phyloP scores from a whole-genome alignment of 2,329 filamentous ascomycete genomes.

The Xylariaceae sp. region DNA sequence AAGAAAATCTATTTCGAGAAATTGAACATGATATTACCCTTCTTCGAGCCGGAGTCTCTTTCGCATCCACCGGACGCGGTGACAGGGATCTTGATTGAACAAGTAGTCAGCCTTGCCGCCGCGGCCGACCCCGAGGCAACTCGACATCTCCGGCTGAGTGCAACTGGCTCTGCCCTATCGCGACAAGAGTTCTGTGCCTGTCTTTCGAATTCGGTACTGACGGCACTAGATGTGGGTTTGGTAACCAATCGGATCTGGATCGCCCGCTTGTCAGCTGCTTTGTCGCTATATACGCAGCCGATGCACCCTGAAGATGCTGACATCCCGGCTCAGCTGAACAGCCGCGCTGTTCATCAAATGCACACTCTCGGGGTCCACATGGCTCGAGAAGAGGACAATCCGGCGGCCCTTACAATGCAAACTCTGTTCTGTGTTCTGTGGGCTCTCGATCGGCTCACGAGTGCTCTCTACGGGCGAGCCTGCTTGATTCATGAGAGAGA shows the following conservation, averaged over 20 bases:
- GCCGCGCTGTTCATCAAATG: slow-evolving; percentile 53
- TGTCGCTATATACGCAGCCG: slow-evolving; percentile 59
- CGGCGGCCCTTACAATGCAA: slow-evolving; percentile 39
- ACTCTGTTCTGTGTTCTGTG: slow-evolving; percentile 55
- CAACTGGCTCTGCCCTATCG: slow-evolving; percentile 36
- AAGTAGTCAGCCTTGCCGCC: slow-evolving; percentile 53
- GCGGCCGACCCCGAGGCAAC: slow-evolving; percentile 45
- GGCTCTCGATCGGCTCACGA: slow-evolving; percentile 58
- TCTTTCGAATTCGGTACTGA: slow-evolving; percentile 45
- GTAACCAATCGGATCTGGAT: slow-evolving; percentile 52
- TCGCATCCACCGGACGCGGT: slow-evolving; percentile 26
- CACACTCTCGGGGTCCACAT: slow-evolving; percentile 56
- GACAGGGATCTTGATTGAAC: slow-evolving; percentile 42
- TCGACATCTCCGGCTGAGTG: slow-evolving; percentile 42
- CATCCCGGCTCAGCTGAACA: slow-evolving; percentile 49
- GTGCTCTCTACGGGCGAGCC: slow-evolving; percentile 57
- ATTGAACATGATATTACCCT: slow-evolving; percentile 52
- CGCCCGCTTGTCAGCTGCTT: slow-evolving; percentile 49
- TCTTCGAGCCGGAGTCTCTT: slow-evolving; percentile 37
- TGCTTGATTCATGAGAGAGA: slow-evolving; percentile 59
- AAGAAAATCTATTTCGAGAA: slow-evolving; percentile 46
- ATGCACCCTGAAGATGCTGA: slow-evolving; percentile 51
- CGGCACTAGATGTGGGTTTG: slow-evolving; percentile 50
- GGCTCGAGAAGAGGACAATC: slow-evolving; percentile 27
- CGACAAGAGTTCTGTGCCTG: slow-evolving; percentile 46